Evolutionary conservation across 768 basidiomycete species (phyloP).

Genomic region (Rhizopogon vesiculosus): DNA sequence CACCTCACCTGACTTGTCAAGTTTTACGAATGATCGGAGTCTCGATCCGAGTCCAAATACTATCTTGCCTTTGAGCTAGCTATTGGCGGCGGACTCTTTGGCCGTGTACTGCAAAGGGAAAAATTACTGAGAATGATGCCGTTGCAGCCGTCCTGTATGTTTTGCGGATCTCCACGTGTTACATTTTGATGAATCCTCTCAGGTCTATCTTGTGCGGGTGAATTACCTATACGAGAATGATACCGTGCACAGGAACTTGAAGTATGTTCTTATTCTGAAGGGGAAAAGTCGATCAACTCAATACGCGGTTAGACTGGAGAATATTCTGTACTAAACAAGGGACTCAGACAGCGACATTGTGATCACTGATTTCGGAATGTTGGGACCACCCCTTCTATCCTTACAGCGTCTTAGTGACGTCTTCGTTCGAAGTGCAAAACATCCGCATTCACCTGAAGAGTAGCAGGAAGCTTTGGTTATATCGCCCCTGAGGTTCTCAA

Average conservation of each 20-base stretch:
- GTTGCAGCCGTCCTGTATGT: too few species aligned
- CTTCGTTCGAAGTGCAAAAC: conserved; percentile 59
- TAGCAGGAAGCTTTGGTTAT: conserved; percentile 72
- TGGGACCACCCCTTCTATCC: conserved; percentile 20
- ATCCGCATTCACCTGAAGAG: conserved; percentile 45
- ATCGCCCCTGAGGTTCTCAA: conserved; percentile 87
- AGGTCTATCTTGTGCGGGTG: too few species aligned
- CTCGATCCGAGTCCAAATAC: too few species aligned
- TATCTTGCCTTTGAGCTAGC: too few species aligned
- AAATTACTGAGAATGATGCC: too few species aligned
- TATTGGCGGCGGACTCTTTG: too few species aligned
- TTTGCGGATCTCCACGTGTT: too few species aligned
- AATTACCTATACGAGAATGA: conserved; percentile 39
- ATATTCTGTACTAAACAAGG: conserved; percentile 70
- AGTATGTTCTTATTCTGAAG: conserved; percentile 40
- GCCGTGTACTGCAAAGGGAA: too few species aligned
- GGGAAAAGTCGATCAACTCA: too few species aligned
- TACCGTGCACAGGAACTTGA: conserved; percentile 95
- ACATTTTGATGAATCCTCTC: too few species aligned
- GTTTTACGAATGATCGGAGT: too few species aligned
- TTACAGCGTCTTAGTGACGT: background rate
- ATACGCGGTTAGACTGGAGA: conserved; percentile 57
- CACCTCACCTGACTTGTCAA: too few species aligned
- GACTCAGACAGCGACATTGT: conserved; percentile 70
- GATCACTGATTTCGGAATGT: conserved; percentile 98